Evolutionary conservation across 192 early-diverging fungal genomes (phyloP), one percentile per base, ranked within the genome.

Genomic region (Backusella macrospora): DNA sequence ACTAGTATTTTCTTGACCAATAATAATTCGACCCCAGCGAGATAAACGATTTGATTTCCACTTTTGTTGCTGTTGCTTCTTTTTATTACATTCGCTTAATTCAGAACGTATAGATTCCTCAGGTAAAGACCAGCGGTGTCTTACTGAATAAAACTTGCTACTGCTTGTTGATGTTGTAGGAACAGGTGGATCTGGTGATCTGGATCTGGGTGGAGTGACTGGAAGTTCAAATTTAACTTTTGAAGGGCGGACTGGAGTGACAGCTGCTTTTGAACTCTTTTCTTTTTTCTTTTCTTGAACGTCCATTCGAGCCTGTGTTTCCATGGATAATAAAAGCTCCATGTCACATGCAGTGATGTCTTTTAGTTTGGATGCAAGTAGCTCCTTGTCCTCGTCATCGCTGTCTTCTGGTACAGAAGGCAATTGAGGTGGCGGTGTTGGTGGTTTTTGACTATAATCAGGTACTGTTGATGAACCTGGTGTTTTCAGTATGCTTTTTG

Each of bases 231-330:
- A 80, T 38, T 72, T 80, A 0, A 80, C 52, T 38, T 71, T 64
- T 7, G 73, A 72, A 12, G 74, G 74, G 6, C 78, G 68, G 10
- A 9, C 21, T 4, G 72, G 77, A 14, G 71, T 18, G 73, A 13
- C 74, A 65, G 29, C 44, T 70, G n/a, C 65, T 71, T 42, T 70
- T 68, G 16, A 76, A 5, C 29, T 23, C 6, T 63, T 49, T 34
- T 39, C 63, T 26, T 68, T 63, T 5, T 44, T 71, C 23, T 77
- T 70, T 55, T 77, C 70, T 34, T 67, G 62, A 43, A 16, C 29
- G 68, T 77, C 76, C 59, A 77, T 77, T 38, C 76, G 63, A 34
- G 76, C 70, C 21, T 77, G 76, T 45, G 76, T 72, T 38, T 77
- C 76, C 70, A 77, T 71, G 0, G 76, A 77, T 44, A 73, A 29